These are phyloP conservation scores for Aspergillus caelatus DNA, from an alignment of 2,329 filamentous ascomycete species.

Conservation along the genomic window DNA sequence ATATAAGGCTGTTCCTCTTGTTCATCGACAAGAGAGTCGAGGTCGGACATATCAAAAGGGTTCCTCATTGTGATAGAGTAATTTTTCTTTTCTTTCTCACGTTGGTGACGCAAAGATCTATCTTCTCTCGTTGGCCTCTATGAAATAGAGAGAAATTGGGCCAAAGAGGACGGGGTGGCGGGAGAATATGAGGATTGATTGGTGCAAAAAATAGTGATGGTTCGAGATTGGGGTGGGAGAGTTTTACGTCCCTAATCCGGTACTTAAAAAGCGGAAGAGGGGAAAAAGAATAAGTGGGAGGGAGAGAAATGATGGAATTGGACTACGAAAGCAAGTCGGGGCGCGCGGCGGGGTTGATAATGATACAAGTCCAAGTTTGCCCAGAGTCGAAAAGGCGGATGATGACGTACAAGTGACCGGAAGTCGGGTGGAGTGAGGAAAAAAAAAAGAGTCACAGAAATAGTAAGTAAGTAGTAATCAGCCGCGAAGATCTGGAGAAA, in stretches of 20 bases:
- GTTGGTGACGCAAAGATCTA: not conserved
- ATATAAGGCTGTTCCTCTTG: constrained; percentile 21
- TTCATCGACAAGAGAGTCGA: constrained; percentile 26
- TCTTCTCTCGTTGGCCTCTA: constrained; percentile 6
- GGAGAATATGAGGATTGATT: constrained; percentile 12
- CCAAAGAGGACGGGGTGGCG: not conserved
- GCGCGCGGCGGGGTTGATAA: constrained; percentile 6
- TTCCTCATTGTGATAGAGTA: constrained; percentile 26
- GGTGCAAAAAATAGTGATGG: not conserved
- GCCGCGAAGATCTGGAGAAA: not conserved
- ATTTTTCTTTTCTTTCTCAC: not conserved
- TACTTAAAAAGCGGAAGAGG: constrained; percentile 18
- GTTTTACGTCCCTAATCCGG: constrained; percentile 23
- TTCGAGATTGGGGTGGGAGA: constrained; percentile 6
- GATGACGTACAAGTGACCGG: constrained; percentile 13
- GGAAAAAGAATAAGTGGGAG: constrained; percentile 3
- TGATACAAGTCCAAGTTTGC: constrained; percentile 1
- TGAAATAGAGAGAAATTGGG: constrained; percentile 4
- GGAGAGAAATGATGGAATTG: constrained; percentile 14
- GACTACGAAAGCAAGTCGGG: constrained; percentile 9
- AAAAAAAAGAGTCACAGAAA: not conserved
- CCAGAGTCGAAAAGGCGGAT: not conserved
- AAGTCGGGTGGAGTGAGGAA: not conserved
- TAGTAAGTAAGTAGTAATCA: too few relatives aligned
- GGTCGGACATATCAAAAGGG: constrained; percentile 36